A percentile compares a stretch with the other conserved stretches of the same genome.
Conservation (phyloP, 495 filamentous ascomycete genomes). For the Diplogelasinospora grovesii region DNA sequence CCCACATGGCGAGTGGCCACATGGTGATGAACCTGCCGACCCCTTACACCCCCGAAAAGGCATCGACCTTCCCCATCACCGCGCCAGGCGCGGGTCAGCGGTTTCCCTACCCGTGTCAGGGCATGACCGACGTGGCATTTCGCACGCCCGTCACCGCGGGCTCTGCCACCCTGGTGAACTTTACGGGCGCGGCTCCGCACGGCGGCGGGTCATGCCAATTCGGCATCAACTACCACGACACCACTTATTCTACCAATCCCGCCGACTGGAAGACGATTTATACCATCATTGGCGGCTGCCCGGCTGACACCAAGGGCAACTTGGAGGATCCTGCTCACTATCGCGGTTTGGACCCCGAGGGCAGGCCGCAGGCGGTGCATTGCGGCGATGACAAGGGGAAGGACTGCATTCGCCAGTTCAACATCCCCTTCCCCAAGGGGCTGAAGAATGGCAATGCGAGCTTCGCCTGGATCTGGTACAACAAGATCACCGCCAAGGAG, state of each 20-base stretch:
- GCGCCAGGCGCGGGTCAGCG: conserved; percentile 1
- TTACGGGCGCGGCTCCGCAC: conserved; percentile 53
- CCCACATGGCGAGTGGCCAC: neutral
- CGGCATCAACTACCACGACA: conserved; percentile 56
- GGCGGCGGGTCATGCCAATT: conserved; percentile 73
- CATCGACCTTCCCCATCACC: conserved; percentile 1
- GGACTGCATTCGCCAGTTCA: conserved; percentile 14
- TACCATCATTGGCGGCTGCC: conserved; percentile 63
- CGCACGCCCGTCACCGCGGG: conserved; percentile 33
- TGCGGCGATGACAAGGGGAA: conserved; percentile 8
- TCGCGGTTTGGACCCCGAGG: conserved; percentile 9
- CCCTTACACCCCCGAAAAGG: neutral
- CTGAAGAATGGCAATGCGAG: conserved; percentile 21
- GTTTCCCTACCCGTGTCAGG: conserved; percentile 5
- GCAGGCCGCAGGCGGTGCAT: conserved; percentile 4
- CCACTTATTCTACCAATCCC: conserved; percentile 38
- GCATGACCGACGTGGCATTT: neutral
- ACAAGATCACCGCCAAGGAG: conserved; percentile 43
- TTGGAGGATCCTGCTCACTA: conserved; percentile 10
- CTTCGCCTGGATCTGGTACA: conserved; percentile 55
- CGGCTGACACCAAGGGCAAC: conserved; percentile 26
- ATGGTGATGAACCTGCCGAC: conserved; percentile 6
- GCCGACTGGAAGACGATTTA: conserved; percentile 58
- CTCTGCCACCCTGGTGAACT: conserved; percentile 33
- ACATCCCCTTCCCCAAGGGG: conserved; percentile 9